Evolutionary conservation across 2,329 filamentous ascomycete genomes (phyloP), one percentile per base, ranked within the genome.

Genomic region (Neoscytalidium dimidiatum): DNA sequence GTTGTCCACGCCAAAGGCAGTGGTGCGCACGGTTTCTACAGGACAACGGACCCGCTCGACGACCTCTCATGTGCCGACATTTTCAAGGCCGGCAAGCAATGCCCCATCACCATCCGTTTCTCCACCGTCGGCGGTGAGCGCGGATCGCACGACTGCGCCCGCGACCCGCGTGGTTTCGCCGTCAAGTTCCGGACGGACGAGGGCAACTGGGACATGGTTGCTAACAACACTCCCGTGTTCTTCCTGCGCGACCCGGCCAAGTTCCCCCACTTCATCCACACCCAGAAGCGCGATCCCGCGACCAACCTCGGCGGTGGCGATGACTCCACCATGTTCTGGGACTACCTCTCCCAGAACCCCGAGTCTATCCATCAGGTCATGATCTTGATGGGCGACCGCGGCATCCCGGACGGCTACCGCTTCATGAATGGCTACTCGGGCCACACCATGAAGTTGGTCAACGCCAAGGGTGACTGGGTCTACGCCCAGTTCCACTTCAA

Each of bases 61-160:
- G 81, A 83, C 66, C 71, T 83, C 4, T 80, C 73, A 62, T 62
- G 78, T 60, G 80, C 80, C 43, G 80, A 82, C 64, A 73, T 83
- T 52, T 83, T 83, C 71, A 80, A 85, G 64, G 81, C 86, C 62
- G 90, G 90, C 69, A 92, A 92, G 80, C 86, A 86, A 75, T 91
- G 89, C 53, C 86, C 88, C 17, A 77, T 89, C 67, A 83, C 89
- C 1, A 83, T 85, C 48, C 87, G 91, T 3, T 92, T 93, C 77
- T 92, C 89, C 0, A 93, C 90, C 1, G 90, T 92, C 4, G 89
- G 90, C 73, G 89, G 90, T 66, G 89, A 92, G 76, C 86, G 86
- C 65, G 90, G 90, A 6, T 91, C 88, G 3, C 83, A 89, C 65
- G 90, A 92, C 71, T 88, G 86, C 68, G 89, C 88, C 33, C 86